phyloP scores from a whole-genome alignment of 176 grass and related monocot species.

The Juncus inflexus region DNA sequence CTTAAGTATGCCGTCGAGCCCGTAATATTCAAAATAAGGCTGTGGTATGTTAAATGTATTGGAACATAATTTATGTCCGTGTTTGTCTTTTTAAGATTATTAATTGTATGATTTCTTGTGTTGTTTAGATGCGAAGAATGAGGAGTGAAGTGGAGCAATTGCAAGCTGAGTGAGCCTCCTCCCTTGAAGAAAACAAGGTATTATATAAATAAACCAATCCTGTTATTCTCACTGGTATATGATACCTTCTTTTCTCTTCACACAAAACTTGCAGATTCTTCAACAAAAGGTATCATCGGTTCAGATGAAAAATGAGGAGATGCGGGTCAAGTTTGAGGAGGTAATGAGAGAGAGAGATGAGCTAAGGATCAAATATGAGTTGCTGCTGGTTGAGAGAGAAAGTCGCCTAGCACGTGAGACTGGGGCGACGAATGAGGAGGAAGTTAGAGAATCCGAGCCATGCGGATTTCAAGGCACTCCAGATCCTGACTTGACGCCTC shows the following conservation, averaged over 20 bases:
- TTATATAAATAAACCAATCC: background rate
- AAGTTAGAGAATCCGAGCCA: no score
- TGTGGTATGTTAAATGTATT: conserved; percentile 34
- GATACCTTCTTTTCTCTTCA: background rate
- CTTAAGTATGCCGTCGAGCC: conserved; percentile 54
- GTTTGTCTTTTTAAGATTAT: background rate
- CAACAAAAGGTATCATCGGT: conserved; percentile 69
- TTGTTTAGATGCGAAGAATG: conserved; percentile 72
- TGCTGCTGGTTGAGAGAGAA: no score
- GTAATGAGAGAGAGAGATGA: no score
- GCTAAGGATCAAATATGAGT: no score
- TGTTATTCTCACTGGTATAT: background rate
- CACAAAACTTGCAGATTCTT: conserved; percentile 50
- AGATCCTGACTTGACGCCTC: no score
- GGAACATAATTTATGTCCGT: no score
- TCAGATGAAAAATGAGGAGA: conserved; percentile 69
- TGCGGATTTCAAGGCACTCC: no score
- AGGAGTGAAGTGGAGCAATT: conserved; percentile 72
- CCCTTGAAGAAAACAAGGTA: conserved; percentile 93
- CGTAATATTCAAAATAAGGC: conserved; percentile 54
- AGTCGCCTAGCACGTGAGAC: no score
- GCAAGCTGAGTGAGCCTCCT: conserved; percentile 70
- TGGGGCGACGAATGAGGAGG: no score
- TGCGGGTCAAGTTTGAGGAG: background rate
- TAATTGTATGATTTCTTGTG: conserved; percentile 21